Conservation (phyloP, 2,329 filamentous ascomycete species). For the Helotiales sp. region DNA sequence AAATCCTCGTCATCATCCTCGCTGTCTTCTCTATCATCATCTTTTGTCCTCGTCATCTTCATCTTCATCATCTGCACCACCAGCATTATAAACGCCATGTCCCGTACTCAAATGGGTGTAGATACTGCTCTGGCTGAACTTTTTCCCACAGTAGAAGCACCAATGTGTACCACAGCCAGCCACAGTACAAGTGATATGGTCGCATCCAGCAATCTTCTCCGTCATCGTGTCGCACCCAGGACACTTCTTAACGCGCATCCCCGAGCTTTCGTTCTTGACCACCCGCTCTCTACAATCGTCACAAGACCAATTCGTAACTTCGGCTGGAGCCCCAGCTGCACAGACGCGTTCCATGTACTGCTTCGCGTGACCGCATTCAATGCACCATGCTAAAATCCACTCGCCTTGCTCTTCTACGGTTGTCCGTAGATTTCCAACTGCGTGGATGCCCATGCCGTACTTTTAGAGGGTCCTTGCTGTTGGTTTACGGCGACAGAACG, state of each 20-base stretch:
- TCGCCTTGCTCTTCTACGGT: slow-evolving; percentile 24
- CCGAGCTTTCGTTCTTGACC: too few species aligned
- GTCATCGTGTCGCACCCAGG: slow-evolving; percentile 20
- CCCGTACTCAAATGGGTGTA: slow-evolving; percentile 20
- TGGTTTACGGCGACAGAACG: slow-evolving; percentile 29
- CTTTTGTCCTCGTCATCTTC: not conserved
- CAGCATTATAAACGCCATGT: slow-evolving; percentile 19
- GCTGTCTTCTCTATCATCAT: too few species aligned
- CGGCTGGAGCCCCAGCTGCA: slow-evolving; percentile 24
- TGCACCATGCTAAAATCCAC: slow-evolving; percentile 31
- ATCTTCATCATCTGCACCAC: not conserved
- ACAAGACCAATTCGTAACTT: slow-evolving; percentile 19
- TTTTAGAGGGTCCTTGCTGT: slow-evolving; percentile 25
- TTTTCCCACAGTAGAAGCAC: slow-evolving; percentile 26
- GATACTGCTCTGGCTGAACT: not conserved
- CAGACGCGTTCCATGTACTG: slow-evolving; percentile 26
- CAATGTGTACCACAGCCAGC: slow-evolving; percentile 19
- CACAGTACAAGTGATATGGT: slow-evolving; percentile 25
- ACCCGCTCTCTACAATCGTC: slow-evolving; percentile 3
- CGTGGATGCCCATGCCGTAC: slow-evolving; percentile 32
- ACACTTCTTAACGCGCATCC: slow-evolving; percentile 12
- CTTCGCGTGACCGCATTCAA: slow-evolving; percentile 23
- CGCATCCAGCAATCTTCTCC: slow-evolving; percentile 23
- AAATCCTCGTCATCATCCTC: too few species aligned
- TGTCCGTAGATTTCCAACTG: slow-evolving; percentile 22